Evolutionary conservation across 2,329 filamentous ascomycete genomes (phyloP), one percentile per base, ranked within the genome.

Genomic region (Ophiostoma triangulosporum): DNA sequence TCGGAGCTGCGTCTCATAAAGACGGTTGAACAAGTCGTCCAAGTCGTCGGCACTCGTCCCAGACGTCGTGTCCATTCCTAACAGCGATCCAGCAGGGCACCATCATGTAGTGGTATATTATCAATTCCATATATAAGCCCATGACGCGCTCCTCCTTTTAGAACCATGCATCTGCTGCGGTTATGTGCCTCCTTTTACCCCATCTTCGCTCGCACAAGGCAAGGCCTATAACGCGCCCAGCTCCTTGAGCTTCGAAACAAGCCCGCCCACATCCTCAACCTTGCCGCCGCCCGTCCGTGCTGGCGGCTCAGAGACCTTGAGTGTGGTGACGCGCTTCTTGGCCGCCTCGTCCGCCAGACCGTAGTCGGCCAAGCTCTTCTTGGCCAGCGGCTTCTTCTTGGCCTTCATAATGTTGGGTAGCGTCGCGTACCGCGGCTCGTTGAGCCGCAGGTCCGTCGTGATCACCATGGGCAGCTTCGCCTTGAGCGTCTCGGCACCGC

Each of bases 341-440:
- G 78, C 79, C 62, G 89, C 83, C 43, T 95, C 70, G 51, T 78
- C 79, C 62, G 88, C 83, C 43, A 96, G 70, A 2, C 86, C 88
- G 68, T 86, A 86, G 65, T 98, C 93, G 54, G 74, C 77, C 67
- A 96, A 68, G 60, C 78, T 88, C 77, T 88, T 85, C 84, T 96
- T 97, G 64, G 93, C 88, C 62, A 98, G 65, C 65, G 87, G 87
- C 85, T 98, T 98, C 86, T 97, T 98, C 86, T 98, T 98, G 52
- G 93, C 93, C 84, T 97, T 98, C 93, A 98, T 98, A 60, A 98
- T 97, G 67, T 97, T 97, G 50, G 90, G 91, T 78, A 98, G 69
- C 69, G 82, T 95, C 22, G 91, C 93, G 68, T 95, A 98, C 59
- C 93, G 76, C 56, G 93, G 93, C 78, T 94, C 88, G 66, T 98